These are phyloP conservation scores for Colletotrichum sp. DNA, from an alignment of 2,329 filamentous ascomycete genomes.

Conservation along the genomic window DNA sequence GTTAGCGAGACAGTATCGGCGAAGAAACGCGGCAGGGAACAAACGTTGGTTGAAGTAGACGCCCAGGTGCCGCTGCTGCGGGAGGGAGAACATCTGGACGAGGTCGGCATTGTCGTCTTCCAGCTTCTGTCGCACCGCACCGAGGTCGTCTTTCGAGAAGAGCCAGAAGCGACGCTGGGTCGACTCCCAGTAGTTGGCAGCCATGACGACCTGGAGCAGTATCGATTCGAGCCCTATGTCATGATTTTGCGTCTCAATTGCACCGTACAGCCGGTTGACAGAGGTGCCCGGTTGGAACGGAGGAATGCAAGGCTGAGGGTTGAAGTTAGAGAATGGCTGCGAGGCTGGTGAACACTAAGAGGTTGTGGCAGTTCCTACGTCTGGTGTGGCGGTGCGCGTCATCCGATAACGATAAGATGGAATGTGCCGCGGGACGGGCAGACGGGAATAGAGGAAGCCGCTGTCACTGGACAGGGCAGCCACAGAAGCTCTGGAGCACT, in stretches of 20 bases:
- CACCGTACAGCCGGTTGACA: background rate
- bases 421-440: slow-evolving; percentile 3
- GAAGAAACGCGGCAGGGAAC: background rate
- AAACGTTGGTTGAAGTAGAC: slow-evolving; percentile 92
- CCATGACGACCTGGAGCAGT: slow-evolving; percentile 60
- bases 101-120: slow-evolving; percentile 77
- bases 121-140: slow-evolving; percentile 75
- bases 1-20: background rate
- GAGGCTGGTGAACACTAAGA: background rate
- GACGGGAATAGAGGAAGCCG: background rate
- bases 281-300: background rate
- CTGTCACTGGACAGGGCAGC: background rate
- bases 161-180: slow-evolving; percentile 91
- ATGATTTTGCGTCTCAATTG: background rate
- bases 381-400: background rate
- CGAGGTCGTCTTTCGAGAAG: slow-evolving; percentile 73
- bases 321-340: background rate
- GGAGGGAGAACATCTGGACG: slow-evolving; percentile 80
- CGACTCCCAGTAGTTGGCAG: slow-evolving; percentile 96
- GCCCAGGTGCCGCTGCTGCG: slow-evolving; percentile 80
- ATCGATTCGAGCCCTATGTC: background rate
- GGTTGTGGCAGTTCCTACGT: background rate
- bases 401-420: slow-evolving; percentile 14
- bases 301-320: background rate
- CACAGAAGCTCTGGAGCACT: slow-evolving; percentile 11